Conservation (phyloP, 163 green algal genomes). For the Chlamydomonas reinhardtii region DNA sequence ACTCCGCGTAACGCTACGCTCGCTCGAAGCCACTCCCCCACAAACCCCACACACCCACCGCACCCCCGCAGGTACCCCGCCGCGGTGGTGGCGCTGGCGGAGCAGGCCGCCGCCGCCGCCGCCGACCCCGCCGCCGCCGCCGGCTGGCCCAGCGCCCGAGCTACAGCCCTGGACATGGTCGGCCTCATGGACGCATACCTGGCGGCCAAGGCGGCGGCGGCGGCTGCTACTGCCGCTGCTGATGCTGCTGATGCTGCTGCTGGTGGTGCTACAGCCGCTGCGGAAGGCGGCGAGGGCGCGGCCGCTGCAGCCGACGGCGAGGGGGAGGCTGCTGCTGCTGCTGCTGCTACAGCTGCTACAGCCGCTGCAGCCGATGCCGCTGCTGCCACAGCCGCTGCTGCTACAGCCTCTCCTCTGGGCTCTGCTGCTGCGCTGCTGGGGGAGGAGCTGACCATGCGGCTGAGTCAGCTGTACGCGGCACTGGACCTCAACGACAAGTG, state of each 20-base stretch:
- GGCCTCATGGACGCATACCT: conserved; percentile 9
- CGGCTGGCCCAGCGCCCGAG: not conserved
- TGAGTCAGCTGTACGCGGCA: conserved; percentile 21
- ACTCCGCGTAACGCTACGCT: too few relatives aligned
- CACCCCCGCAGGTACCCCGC: conserved; percentile 45
- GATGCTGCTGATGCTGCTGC: not conserved
- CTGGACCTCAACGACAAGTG: conserved; percentile 19
- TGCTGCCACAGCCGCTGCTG: not conserved
- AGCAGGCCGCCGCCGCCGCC: conserved; percentile 38
- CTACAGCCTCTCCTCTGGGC: not conserved
- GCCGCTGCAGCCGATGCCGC: not conserved
- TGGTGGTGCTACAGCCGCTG: not conserved
- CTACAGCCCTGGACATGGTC: conserved; percentile 1
- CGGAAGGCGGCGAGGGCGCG: not conserved
- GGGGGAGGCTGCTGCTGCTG: not conserved
- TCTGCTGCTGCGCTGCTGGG: not conserved
- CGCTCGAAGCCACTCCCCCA: too few relatives aligned
- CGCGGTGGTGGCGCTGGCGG: conserved; percentile 62
- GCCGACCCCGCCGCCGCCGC: not conserved
- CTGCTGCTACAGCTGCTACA: not conserved
- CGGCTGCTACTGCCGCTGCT: not conserved
- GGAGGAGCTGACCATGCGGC: conserved; percentile 18
- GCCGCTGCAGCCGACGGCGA: not conserved
- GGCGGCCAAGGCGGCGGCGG: not conserved
- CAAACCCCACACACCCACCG: too few relatives aligned